Percentiles rank a stretch among this genome's conserved stretches.
Evolutionary conservation across 352 stramenopile genomes (phyloP).

Genomic region (Phytophthora sp.): DNA sequence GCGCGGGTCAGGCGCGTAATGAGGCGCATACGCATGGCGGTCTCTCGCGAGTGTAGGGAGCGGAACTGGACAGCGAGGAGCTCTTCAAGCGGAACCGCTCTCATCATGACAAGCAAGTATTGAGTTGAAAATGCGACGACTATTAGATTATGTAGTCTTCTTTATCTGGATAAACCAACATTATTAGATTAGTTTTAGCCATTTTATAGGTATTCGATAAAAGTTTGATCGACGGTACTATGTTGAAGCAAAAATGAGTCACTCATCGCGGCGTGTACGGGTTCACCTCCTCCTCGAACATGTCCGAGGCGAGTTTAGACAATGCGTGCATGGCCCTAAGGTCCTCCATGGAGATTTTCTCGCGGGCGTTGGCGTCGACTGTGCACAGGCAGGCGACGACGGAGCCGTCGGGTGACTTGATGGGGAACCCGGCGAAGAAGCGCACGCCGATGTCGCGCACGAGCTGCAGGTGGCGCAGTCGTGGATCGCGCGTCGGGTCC

Average conservation of each 20-base stretch:
- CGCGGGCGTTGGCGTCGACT: constrained; percentile 33
- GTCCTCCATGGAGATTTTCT: constrained; percentile 47
- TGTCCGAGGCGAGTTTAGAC: constrained; percentile 60
- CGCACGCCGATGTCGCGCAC: constrained; percentile 45
- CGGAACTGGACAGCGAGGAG: background rate
- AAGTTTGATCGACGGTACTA: no score
- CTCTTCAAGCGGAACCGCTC: background rate
- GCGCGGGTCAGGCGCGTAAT: constrained; percentile 18
- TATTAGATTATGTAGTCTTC: no score
- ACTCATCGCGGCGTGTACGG: constrained; percentile 40
- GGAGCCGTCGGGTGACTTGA: constrained; percentile 28
- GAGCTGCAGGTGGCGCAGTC: constrained; percentile 41
- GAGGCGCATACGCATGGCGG: constrained; percentile 24
- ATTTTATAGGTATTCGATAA: no score
- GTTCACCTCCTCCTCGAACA: constrained; percentile 49
- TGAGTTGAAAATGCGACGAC: no score
- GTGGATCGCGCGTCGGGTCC: constrained; percentile 42
- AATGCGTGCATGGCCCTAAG: constrained; percentile 51
- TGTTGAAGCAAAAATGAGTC: constrained; percentile 14
- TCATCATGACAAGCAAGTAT: no score
- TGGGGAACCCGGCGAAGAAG: constrained; percentile 68
- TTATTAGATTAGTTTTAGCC: background rate
- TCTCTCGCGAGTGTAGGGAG: background rate
- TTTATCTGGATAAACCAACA: background rate
- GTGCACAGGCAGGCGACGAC: constrained; percentile 52